phyloP scores from a whole-genome alignment of 2,329 filamentous ascomycete species.

The Chaetomium sp. region DNA sequence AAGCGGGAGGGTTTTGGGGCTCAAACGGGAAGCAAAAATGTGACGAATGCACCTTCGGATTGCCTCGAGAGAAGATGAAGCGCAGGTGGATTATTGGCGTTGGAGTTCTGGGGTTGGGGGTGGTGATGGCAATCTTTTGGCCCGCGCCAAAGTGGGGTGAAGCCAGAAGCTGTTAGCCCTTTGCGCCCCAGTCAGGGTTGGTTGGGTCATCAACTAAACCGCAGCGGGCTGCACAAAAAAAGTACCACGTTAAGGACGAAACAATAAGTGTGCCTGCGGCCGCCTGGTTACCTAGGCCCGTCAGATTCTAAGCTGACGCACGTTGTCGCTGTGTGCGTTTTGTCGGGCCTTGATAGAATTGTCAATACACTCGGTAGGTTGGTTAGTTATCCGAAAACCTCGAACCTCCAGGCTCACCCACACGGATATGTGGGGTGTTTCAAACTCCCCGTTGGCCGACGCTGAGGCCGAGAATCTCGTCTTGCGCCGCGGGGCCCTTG shows the following conservation, averaged over 20 bases:
- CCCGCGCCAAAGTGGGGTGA: slow-evolving; percentile 15
- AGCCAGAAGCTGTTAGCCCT: slow-evolving; percentile 14
- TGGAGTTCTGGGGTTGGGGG: slow-evolving; percentile 1
- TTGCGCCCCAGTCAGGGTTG: not conserved
- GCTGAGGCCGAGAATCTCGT: slow-evolving; percentile 2
- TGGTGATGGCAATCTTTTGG: slow-evolving; percentile 14
- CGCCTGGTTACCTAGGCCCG: not conserved
- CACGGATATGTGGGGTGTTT: slow-evolving; percentile 14
- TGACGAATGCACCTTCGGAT: not conserved
- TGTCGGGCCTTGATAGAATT: not conserved
- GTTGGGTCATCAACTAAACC: slow-evolving; percentile 3
- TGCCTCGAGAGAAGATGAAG: not conserved
- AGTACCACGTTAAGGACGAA: slow-evolving; percentile 1
- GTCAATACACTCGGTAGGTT: not conserved
- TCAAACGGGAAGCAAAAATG: not conserved
- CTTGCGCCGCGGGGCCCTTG: slow-evolving; percentile 7
- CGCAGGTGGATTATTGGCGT: not conserved
- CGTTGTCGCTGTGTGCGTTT: not conserved
- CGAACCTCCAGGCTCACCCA: not conserved
- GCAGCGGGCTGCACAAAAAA: not conserved
- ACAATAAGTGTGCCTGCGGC: slow-evolving; percentile 5
- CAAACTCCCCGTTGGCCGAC: slow-evolving; percentile 12
- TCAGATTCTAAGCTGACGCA: slow-evolving; percentile 1
- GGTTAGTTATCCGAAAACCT: not conserved
- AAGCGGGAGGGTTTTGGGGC: not conserved